Evolutionary conservation across 2,329 filamentous ascomycete genomes (phyloP).

Genomic region (Cordyceps fumosorosea): DNA sequence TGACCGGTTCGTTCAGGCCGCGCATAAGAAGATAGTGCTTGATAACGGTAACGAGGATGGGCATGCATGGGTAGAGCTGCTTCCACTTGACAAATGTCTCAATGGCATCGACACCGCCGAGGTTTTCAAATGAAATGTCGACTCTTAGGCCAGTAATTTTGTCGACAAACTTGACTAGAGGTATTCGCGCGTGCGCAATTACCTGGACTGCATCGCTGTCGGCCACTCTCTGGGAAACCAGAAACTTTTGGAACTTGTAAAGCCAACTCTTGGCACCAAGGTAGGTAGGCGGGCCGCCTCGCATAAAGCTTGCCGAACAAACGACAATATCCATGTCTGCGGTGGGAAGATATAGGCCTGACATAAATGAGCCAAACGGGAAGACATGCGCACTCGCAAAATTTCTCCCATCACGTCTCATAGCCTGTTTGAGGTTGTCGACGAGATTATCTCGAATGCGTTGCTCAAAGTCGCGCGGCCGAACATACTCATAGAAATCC

Average conservation of each 20-base stretch:
- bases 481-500: slow-evolving; percentile 82
- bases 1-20: slow-evolving; percentile 83
- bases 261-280: slow-evolving; percentile 48
- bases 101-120: slow-evolving; percentile 72
- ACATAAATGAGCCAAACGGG: slow-evolving; percentile 90
- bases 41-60: slow-evolving; percentile 75
- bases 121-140: slow-evolving; percentile 92
- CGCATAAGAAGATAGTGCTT: slow-evolving; percentile 92
- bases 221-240: slow-evolving; percentile 52
- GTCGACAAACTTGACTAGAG: slow-evolving; percentile 88
- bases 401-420: slow-evolving; percentile 42
- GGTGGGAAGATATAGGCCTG: slow-evolving; percentile 62
- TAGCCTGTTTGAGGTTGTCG: slow-evolving; percentile 54
- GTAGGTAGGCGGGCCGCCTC: slow-evolving; percentile 42
- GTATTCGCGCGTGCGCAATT: slow-evolving; percentile 74
- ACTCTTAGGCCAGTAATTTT: slow-evolving; percentile 70
- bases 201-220: slow-evolving; percentile 54
- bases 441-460: slow-evolving; percentile 67
- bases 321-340: slow-evolving; percentile 94
- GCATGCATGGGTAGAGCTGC: slow-evolving; percentile 72
- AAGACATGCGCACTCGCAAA: slow-evolving; percentile 58
- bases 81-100: slow-evolving; percentile 79
- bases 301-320: slow-evolving; percentile 53
- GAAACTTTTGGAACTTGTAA: slow-evolving; percentile 53
- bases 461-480: slow-evolving; percentile 70